Conservation (phyloP, 495 filamentous ascomycete genomes). For the Lophiostoma macrostomum region DNA sequence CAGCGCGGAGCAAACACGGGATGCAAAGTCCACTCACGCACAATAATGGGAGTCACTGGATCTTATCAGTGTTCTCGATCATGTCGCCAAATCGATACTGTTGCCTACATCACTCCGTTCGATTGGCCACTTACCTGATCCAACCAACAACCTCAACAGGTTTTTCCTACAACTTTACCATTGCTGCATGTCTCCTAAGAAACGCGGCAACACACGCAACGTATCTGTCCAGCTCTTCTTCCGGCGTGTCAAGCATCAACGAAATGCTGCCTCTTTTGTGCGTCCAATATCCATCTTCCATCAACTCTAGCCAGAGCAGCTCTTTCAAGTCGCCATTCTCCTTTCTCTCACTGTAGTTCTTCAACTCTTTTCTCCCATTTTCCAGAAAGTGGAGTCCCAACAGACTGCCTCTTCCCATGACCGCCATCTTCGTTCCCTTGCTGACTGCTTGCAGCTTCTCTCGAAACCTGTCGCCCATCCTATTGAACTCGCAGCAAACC, state of each 20-base stretch:
- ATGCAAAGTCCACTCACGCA: too few species aligned
- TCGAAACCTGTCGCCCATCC: constrained; percentile 41
- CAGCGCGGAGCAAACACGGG: too few species aligned
- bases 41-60: too few species aligned
- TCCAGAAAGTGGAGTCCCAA: constrained; percentile 45
- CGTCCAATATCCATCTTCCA: constrained; percentile 50
- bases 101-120: too few species aligned
- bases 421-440: constrained; percentile 38
- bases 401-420: constrained; percentile 48
- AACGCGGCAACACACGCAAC: constrained; percentile 27
- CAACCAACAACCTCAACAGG: too few species aligned
- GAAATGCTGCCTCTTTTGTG: constrained; percentile 45
- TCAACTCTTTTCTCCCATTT: constrained; percentile 18
- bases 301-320: constrained; percentile 51
- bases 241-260: constrained; percentile 44
- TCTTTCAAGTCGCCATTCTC: constrained; percentile 42
- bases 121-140: too few species aligned
- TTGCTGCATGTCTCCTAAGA: constrained; percentile 8
- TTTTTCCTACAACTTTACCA: constrained; percentile 13
- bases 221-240: constrained; percentile 45
- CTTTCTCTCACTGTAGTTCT: constrained; percentile 15
- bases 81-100: too few species aligned
- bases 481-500: constrained; percentile 41
- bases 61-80: too few species aligned
- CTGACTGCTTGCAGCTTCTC: constrained; percentile 36